Evolutionary conservation across 371 early-diverging fungal species (phyloP), one percentile per base, ranked within the genome.

Genomic region (Rhizopus stolonifer): DNA sequence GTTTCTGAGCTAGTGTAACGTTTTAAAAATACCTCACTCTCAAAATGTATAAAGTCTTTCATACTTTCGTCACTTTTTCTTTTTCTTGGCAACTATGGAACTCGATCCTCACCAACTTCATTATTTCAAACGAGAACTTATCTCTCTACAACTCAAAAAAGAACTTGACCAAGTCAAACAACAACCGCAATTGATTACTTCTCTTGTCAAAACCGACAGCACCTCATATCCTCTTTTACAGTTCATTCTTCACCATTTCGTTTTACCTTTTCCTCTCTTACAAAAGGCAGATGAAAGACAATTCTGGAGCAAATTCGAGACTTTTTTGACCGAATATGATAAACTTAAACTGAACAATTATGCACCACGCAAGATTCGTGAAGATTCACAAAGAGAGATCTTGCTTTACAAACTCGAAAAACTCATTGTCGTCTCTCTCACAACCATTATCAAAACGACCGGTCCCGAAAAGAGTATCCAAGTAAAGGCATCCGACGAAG

Each of bases 381-480:
- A 55, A 9, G 65, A 67, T 26, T 69, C 71, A 0, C 70, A 73
- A 45, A 59, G 72, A 29, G 62, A 60, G 29, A 60, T 58, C 22
- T 56, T 77, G 49, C 50, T 61, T 18, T 67, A 67, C 42, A 77
- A 77, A 49, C 26, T 77, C 6, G 50, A 73, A 47, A 68, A 66
- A 14, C 40, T 67, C 15, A 45, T 77, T 18, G 55, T 69, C 21
- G 40, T 77, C 33, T 60, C 73, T 6, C 53, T 73, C 0, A 58
- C 63, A n/a, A 58, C 67, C 9, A 67, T 67, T 36, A 71, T 77
- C 26, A 73, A 77, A 52, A 69, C 71, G 0, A 50, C 64, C 0
- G 74, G 77, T 0, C 61, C 65, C 8, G 74, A 77, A 52, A 69
- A 73, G 25, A 59, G 61, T 15, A 67, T 73, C 29, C 58, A 69